Evolutionary conservation across 1,139 yeast genomes (phyloP), one percentile per base, ranked within the genome.

Genomic region (Protomyces lactucae-debilis): DNA sequence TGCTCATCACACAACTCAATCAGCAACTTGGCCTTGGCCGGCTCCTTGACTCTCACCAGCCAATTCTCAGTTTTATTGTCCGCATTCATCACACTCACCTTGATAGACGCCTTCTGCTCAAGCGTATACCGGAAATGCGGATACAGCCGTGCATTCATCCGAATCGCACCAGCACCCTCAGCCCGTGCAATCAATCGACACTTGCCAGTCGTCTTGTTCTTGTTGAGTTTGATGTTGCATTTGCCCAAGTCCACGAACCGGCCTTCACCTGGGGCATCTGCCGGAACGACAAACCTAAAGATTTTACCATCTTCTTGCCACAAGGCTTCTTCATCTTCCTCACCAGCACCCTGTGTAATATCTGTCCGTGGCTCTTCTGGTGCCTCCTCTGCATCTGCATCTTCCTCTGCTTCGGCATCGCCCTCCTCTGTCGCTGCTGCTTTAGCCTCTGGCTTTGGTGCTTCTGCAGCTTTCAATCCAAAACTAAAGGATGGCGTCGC

Each of bases 81-180:
- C 1, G 76, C 74, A 12, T 46, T 48, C 55, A 86, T 78, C 21
- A 80, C 82, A 6, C 90, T 87, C 46, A 87, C 78, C 69, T 85
- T 80, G 72, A 81, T 76, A 18, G 79, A 77, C n/a, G 84, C 85
- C 8, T 88, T 90, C n/a, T 64, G 61, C 36, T 60, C 64, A 45
- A 55, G 45, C 16, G 61, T 52, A 56, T 66, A 66, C 55, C 59
- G 59, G 55, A 66, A 64, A 52, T 64, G 64, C 36, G 64, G 52
- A 37, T 61, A 61, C 52, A 66, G 48, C 9, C 88, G 76, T 28
- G 85, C 78, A 74, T 93, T 93, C 67, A 93, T 78, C 55, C 93
- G 75, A 16, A 91, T 85, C 70, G 93, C 81, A 59, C 88, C 87
- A 52, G 91, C 85, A 52, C 97, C 97, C 67, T 92, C 98, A 0